phyloP scores from a whole-genome alignment of 2,329 filamentous ascomycete species.

The Helicocarpus griseus region DNA sequence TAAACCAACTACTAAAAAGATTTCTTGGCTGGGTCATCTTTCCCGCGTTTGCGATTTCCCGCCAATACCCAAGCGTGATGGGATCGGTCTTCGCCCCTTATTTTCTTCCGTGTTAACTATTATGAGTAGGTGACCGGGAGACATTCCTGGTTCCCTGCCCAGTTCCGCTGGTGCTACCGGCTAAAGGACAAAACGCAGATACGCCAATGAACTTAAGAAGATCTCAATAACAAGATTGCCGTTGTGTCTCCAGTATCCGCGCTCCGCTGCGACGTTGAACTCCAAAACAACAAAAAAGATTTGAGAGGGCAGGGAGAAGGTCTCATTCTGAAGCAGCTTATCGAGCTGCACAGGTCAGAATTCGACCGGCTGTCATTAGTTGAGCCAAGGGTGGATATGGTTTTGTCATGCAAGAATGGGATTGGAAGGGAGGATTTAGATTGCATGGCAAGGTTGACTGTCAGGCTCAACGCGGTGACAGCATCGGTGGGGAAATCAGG shows the following conservation, averaged over 20 bases:
- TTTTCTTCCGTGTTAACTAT: too few relatives aligned
- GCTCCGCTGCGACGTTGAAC: not conserved
- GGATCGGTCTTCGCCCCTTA: not conserved
- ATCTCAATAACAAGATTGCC: not conserved
- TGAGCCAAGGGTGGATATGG: not conserved
- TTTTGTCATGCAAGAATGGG: not conserved
- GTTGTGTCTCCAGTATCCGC: not conserved
- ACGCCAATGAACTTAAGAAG: not conserved
- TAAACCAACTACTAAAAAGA: not conserved
- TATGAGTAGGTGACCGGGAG: too few relatives aligned
- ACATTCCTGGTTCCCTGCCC: not conserved
- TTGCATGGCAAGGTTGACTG: slow-evolving; percentile 4
- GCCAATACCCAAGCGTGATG: too few relatives aligned
- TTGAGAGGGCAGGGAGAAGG: not conserved
- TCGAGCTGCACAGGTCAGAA: not conserved
- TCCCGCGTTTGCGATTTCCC: too few relatives aligned
- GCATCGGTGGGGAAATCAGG: not conserved
- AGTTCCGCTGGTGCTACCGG: not conserved
- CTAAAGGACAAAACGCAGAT: not conserved
- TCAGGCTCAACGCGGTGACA: slow-evolving; percentile 1
- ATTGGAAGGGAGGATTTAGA: not conserved
- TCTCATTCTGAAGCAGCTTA: not conserved
- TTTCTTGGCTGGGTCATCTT: not conserved
- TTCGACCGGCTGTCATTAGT: not conserved
- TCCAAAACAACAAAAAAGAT: not conserved